Conservation (phyloP, 2,329 filamentous ascomycete species). For the Thelonectria olida region DNA sequence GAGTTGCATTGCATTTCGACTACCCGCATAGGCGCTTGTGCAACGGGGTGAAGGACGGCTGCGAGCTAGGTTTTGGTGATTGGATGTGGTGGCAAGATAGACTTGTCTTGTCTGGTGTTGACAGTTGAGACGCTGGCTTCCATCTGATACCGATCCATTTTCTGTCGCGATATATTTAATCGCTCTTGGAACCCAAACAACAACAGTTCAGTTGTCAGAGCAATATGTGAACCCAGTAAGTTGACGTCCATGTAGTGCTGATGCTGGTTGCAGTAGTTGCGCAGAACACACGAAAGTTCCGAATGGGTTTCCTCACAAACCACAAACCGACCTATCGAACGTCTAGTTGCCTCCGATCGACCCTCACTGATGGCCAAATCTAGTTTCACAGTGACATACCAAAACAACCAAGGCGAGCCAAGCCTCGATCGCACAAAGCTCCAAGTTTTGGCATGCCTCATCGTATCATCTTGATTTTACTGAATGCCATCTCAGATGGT, state of each 20-base stretch:
- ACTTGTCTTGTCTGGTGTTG: not conserved
- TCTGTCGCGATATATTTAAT: not conserved
- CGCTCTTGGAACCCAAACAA: not conserved
- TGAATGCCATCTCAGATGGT: slow-evolving; percentile 23
- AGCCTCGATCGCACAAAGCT: not conserved
- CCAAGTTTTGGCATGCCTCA: not conserved
- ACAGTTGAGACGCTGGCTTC: not conserved
- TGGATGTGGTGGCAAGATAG: slow-evolving; percentile 27
- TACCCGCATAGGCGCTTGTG: slow-evolving; percentile 30
- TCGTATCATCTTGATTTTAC: slow-evolving; percentile 20
- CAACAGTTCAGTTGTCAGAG: not conserved
- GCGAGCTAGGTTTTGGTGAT: slow-evolving; percentile 4
- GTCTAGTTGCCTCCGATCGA: no score
- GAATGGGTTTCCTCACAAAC: no score
- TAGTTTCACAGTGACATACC: not conserved
- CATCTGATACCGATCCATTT: not conserved
- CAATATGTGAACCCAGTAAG: not conserved
- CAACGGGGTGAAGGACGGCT: slow-evolving; percentile 13
- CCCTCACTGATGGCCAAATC: not conserved
- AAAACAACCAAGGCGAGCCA: not conserved
- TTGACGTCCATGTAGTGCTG: not conserved
- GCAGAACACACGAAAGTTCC: no score
- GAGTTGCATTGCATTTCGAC: slow-evolving; percentile 21
- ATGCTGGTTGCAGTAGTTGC: no score
- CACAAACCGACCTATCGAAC: not conserved